phyloP scores from a whole-genome alignment of 148 eudicot genomes.

The Vaccinium corymbosum region DNA sequence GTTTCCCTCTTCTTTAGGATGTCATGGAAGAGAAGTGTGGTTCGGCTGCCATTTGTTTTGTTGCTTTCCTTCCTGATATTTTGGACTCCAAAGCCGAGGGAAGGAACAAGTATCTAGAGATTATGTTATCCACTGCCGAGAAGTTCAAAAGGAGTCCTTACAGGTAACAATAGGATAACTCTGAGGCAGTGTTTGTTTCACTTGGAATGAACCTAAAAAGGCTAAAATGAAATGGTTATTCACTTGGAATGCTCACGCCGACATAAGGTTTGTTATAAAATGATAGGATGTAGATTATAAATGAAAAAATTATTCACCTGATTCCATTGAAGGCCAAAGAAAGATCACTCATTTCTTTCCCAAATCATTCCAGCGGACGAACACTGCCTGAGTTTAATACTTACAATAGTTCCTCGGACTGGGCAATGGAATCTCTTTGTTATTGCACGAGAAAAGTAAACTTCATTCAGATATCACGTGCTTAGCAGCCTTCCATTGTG shows the following conservation, averaged over 20 bases:
- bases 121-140: slow-evolving; percentile 75
- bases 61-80: slow-evolving; percentile 89
- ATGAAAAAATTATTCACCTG: not conserved
- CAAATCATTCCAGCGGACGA: not conserved
- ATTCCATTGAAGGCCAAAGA: not conserved
- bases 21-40: slow-evolving; percentile 94
- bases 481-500: not conserved
- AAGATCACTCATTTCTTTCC: not conserved
- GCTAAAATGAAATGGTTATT: not conserved
- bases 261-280: not conserved
- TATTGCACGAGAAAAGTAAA: not conserved
- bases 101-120: slow-evolving; percentile 79
- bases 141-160: slow-evolving; percentile 90
- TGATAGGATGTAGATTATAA: not conserved
- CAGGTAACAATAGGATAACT: slow-evolving; percentile 43
- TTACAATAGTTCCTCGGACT: not conserved
- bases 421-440: not conserved
- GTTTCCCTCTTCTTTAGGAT: slow-evolving; percentile 41
- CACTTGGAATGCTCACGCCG: not conserved
- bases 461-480: not conserved
- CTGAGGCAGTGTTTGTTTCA: not conserved
- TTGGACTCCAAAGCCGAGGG: slow-evolving; percentile 94
- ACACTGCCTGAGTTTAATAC: not conserved
- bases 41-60: slow-evolving; percentile 92
- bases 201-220: not conserved